A percentile compares a stretch with the other conserved stretches of the same genome.
Evolutionary conservation across 192 early-diverging fungal species (phyloP).

Genomic region (Phlyctochytrium bullatum): DNA sequence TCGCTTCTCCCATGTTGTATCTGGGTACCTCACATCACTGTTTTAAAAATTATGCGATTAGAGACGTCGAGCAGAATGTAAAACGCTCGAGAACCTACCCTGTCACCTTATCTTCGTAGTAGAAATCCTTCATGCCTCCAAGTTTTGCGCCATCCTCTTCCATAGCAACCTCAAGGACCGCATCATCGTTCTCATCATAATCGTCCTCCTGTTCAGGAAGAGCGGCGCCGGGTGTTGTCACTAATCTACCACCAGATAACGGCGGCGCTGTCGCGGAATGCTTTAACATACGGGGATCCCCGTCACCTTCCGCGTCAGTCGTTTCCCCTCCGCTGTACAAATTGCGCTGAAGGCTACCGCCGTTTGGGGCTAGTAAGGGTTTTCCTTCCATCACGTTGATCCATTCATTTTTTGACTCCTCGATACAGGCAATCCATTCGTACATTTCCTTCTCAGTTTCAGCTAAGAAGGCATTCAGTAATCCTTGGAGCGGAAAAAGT

Average conservation of each 20-base stretch:
- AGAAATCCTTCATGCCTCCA: conserved; percentile 5
- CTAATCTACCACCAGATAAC: too few species aligned
- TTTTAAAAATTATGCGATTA: too few species aligned
- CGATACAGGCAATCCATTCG: conserved; percentile 64
- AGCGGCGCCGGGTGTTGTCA: conserved; percentile 14
- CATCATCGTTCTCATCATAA: conserved; percentile 14
- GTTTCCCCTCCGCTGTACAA: not conserved
- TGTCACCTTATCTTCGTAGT: not conserved
- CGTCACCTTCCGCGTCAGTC: conserved; percentile 15
- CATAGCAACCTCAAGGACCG: not conserved
- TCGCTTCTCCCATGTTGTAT: conserved; percentile 23
- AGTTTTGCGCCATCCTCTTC: conserved; percentile 2
- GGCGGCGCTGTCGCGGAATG: too few species aligned
- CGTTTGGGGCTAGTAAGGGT: too few species aligned
- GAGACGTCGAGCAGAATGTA: conserved; percentile 11
- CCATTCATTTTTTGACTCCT: conserved; percentile 50
- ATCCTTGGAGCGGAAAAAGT: too few species aligned
- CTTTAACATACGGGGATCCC: conserved; percentile 19
- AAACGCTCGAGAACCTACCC: too few species aligned
- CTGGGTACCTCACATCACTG: conserved; percentile 28
- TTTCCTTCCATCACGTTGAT: too few species aligned
- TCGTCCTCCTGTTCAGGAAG: not conserved
- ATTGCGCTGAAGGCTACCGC: not conserved
- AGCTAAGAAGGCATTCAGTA: conserved; percentile 61
- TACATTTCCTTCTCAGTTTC: conserved; percentile 69